phyloP scores from a whole-genome alignment of 352 stramenopile genomes.

The Phytophthora pinifolia region DNA sequence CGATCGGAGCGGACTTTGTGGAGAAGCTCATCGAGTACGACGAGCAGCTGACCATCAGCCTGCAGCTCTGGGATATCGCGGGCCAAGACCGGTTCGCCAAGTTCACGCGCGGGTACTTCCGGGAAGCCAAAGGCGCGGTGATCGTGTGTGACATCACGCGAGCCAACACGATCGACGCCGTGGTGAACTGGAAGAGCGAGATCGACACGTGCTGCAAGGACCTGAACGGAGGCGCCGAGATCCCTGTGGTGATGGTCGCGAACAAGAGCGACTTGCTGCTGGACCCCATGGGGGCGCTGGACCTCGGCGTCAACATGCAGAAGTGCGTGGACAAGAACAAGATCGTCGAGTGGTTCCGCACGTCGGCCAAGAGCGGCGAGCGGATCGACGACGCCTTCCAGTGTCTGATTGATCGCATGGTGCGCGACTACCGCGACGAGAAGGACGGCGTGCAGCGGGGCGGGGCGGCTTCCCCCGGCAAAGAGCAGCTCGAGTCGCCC shows the following conservation, averaged over 20 bases:
- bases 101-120: conserved; percentile 85
- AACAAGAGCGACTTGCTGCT: conserved; percentile 87
- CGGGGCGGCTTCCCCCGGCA: neutral
- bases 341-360: conserved; percentile 79
- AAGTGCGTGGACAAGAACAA: conserved; percentile 75
- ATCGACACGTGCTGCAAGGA: conserved; percentile 67
- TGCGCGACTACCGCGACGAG: conserved; percentile 41
- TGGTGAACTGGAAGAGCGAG: conserved; percentile 82
- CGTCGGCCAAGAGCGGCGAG: conserved; percentile 74
- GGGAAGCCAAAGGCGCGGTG: conserved; percentile 74
- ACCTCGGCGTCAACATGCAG: conserved; percentile 83
- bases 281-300: conserved; percentile 64
- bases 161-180: conserved; percentile 83
- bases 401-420: conserved; percentile 65
- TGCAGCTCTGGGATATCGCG: conserved; percentile 90
- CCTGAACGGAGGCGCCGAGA: conserved; percentile 36
- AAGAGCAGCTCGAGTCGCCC: conserved; percentile 4
- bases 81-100: conserved; percentile 89
- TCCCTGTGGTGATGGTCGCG: conserved; percentile 81
- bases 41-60: conserved; percentile 51
- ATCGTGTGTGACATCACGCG: conserved; percentile 90
- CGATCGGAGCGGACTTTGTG: conserved; percentile 85
- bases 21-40: conserved; percentile 81
- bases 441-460: conserved; percentile 20
- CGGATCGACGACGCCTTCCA: conserved; percentile 60